phyloP scores from a whole-genome alignment of 192 early-diverging fungal genomes.

The Geosiphon pyriformis region DNA sequence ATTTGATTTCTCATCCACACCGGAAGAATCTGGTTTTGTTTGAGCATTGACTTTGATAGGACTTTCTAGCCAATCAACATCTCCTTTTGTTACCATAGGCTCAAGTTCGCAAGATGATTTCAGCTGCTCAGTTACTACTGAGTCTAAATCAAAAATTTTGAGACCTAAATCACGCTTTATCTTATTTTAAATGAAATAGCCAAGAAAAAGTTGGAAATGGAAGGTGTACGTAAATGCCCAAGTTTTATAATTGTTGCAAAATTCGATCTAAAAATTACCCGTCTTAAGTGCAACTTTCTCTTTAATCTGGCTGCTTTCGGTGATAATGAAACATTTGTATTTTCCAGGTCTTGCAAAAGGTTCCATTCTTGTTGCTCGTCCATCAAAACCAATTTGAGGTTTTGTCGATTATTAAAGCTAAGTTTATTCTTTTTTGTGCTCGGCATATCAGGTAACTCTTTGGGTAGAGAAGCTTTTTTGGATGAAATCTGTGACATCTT shows the following conservation, averaged over 20 bases:
- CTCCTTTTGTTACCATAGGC: neutral
- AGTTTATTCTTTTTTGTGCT: too few relatives aligned
- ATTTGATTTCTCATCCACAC: neutral
- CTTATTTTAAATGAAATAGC: constrained; percentile 38
- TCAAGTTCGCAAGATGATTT: constrained; percentile 25
- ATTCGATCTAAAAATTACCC: constrained; percentile 22
- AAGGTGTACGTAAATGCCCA: neutral
- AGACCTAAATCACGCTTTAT: constrained; percentile 60
- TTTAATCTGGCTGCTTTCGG: constrained; percentile 46
- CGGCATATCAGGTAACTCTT: too few relatives aligned
- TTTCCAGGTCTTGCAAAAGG: constrained; percentile 47
- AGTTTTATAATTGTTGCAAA: constrained; percentile 9
- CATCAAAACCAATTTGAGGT: neutral
- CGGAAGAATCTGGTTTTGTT: neutral
- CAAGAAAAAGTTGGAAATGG: neutral
- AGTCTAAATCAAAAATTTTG: constrained; percentile 65
- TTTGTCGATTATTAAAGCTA: too few relatives aligned
- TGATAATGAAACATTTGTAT: constrained; percentile 32
- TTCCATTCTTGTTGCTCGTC: constrained; percentile 47
- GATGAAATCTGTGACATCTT: too few relatives aligned
- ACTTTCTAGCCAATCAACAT: neutral
- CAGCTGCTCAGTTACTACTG: constrained; percentile 35
- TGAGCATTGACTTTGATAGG: neutral
- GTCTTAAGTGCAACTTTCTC: constrained; percentile 48
- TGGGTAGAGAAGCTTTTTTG: too few relatives aligned